These are phyloP conservation scores for Sordaria brevicollis DNA, from an alignment of 495 filamentous ascomycete genomes.

Conservation along the genomic window DNA sequence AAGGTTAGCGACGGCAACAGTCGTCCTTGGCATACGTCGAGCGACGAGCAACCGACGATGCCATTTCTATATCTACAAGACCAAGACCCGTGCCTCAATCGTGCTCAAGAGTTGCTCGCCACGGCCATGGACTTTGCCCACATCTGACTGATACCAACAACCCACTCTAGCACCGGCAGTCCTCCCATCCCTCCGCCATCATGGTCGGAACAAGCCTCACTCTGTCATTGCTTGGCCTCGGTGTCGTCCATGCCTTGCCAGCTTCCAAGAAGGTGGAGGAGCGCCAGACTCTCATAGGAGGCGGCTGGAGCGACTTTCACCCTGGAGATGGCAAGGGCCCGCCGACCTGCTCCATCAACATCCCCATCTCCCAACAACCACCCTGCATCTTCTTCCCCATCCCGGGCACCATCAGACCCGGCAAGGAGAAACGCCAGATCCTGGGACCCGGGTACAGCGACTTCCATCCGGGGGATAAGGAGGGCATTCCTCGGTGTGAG, in stretches of 20 bases:
- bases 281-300: conserved; percentile 8
- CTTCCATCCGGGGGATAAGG: not conserved
- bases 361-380: not conserved
- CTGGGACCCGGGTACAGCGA: conserved; percentile 9
- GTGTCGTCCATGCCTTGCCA: conserved; percentile 21
- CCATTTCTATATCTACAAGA: conserved; percentile 14
- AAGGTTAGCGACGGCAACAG: not conserved
- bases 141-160: not conserved
- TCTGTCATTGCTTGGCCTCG: conserved; percentile 20
- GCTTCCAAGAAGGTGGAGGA: conserved; percentile 7
- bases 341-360: conserved; percentile 1
- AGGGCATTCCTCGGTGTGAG: not conserved
- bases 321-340: not conserved
- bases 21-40: not conserved
- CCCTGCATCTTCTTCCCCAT: conserved; percentile 14
- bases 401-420: conserved; percentile 12
- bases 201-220: conserved; percentile 22
- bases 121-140: conserved; percentile 9
- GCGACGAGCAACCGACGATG: not conserved
- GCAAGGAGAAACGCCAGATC: conserved; percentile 11
- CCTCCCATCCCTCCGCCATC: conserved; percentile 1
- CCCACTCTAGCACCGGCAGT: not conserved
- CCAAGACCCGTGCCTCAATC: not conserved
- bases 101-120: not conserved
- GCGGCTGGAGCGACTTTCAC: conserved; percentile 3